Percentiles rank a stretch among this genome's conserved stretches.
phyloP scores from a whole-genome alignment of 805 yeast genomes.

The Suhomyces sp. region DNA sequence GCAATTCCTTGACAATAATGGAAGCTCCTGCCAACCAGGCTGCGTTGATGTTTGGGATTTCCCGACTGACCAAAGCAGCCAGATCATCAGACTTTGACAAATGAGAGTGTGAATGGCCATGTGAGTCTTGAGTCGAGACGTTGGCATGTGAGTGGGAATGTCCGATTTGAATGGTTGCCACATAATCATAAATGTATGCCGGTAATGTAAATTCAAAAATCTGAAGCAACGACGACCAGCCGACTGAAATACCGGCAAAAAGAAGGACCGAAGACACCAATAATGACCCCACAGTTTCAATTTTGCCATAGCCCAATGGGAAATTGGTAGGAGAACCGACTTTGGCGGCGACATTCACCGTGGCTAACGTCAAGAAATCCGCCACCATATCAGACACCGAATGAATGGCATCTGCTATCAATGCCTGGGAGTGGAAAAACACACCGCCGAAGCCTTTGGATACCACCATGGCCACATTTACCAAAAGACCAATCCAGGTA shows the following conservation, averaged over 20 bases:
- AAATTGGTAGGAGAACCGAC: slow-evolving; percentile 55
- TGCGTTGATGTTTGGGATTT: slow-evolving; percentile 69
- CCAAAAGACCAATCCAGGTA: slow-evolving; percentile 85
- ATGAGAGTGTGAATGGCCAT: slow-evolving; percentile 20
- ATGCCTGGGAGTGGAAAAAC: slow-evolving; percentile 90
- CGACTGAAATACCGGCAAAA: slow-evolving; percentile 87
- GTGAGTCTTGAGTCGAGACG: slow-evolving; percentile 9
- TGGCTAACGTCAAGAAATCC: slow-evolving; percentile 83
- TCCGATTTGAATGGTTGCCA: slow-evolving; percentile 46
- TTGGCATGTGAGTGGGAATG: slow-evolving; percentile 53
- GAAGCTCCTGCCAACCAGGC: slow-evolving; percentile 96
- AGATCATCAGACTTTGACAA: slow-evolving; percentile 13
- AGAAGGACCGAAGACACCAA: slow-evolving; percentile 81
- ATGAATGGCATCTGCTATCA: slow-evolving; percentile 92
- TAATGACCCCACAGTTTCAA: slow-evolving; percentile 88
- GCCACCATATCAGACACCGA: slow-evolving; percentile 87
- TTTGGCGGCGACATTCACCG: slow-evolving; percentile 73
- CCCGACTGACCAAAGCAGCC: slow-evolving; percentile 2
- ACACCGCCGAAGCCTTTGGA: slow-evolving; percentile 89
- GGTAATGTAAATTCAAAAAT: slow-evolving; percentile 69
- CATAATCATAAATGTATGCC: slow-evolving; percentile 52
- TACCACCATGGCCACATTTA: slow-evolving; percentile 81
- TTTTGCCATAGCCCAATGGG: slow-evolving; percentile 90
- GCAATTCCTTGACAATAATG: slow-evolving; percentile 82
- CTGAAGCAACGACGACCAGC: slow-evolving; percentile 74